Percentiles rank a stretch among this genome's conserved stretches.
Evolutionary conservation across 768 basidiomycete species (phyloP).

Genomic region (Pleurotus djamor): DNA sequence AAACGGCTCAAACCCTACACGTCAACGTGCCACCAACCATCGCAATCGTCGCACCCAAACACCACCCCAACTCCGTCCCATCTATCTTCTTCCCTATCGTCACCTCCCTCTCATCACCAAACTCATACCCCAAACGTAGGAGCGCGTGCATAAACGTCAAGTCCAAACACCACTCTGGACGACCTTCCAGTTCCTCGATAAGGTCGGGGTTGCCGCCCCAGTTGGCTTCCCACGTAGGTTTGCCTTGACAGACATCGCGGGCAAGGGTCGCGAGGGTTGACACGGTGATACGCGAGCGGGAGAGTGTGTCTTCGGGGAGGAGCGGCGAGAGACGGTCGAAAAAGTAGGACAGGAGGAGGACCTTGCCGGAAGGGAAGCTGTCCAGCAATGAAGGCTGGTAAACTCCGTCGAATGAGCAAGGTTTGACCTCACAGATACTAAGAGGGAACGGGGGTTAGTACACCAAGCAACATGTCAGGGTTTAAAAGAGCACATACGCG

Average conservation of each 20-base stretch:
- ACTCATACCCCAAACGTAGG: slow-evolving; percentile 88
- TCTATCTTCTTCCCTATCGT: slow-evolving; percentile 83
- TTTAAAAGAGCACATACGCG: slow-evolving; percentile 51
- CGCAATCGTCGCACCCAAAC: slow-evolving; percentile 79
- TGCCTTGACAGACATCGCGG: slow-evolving; percentile 70
- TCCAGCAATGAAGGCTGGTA: slow-evolving; percentile 94
- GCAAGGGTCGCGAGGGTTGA: slow-evolving; percentile 66
- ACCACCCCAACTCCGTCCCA: slow-evolving; percentile 94
- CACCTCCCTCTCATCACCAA: slow-evolving; percentile 65
- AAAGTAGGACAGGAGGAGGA: slow-evolving; percentile 96
- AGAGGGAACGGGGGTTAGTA: neutral
- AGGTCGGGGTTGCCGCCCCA: slow-evolving; percentile 32
- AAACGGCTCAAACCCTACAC: slow-evolving; percentile 36
- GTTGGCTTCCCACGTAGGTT: slow-evolving; percentile 52
- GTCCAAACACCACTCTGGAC: slow-evolving; percentile 96
- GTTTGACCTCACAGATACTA: slow-evolving; percentile 86
- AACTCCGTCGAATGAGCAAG: slow-evolving; percentile 96
- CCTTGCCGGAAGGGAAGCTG: slow-evolving; percentile 81
- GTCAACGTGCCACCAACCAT: slow-evolving; percentile 63
- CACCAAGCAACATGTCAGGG: neutral
- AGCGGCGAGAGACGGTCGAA: slow-evolving; percentile 91
- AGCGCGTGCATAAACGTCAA: slow-evolving; percentile 93
- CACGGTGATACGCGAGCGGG: slow-evolving; percentile 37
- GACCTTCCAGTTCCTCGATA: slow-evolving; percentile 65
- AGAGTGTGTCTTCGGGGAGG: slow-evolving; percentile 27